Conservation (phyloP, 2,329 filamentous ascomycete species). For the Diaporthe citriasiana region DNA sequence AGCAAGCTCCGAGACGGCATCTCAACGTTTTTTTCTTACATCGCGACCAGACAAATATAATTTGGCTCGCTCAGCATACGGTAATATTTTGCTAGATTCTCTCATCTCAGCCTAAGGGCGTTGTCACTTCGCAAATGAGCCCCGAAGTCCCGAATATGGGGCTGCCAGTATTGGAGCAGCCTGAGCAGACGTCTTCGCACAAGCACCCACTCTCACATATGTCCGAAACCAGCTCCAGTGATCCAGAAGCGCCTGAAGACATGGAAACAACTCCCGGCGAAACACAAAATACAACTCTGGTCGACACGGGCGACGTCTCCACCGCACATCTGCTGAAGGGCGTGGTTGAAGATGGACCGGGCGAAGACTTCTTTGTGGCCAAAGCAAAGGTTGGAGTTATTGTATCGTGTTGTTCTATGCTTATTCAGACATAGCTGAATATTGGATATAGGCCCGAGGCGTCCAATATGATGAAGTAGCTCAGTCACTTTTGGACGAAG, state of each 20-base stretch:
- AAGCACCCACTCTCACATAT: neutral
- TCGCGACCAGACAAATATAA: neutral
- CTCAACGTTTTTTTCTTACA: neutral
- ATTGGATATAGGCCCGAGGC: neutral
- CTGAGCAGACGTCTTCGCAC: neutral
- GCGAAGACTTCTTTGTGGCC: neutral
- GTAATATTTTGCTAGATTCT: neutral
- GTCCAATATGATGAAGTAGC: no score
- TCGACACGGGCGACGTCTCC: neutral
- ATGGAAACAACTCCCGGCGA: neutral
- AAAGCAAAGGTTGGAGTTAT: neutral
- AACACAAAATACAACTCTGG: neutral
- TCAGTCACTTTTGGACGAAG: neutral
- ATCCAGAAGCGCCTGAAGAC: neutral
- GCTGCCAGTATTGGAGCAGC: neutral
- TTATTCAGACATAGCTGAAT: neutral
- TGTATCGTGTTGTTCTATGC: neutral
- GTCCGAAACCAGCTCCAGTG: neutral
- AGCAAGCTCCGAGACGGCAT: neutral
- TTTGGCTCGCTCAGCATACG: no score
- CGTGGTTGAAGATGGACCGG: neutral
- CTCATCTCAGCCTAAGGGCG: fast-evolving
- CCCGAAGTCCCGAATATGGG: neutral
- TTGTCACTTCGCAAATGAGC: neutral
- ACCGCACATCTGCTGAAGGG: neutral